Base-by-base conservation (phyloP, 306 rosid genomes). In the Geum urbanum region DNA sequence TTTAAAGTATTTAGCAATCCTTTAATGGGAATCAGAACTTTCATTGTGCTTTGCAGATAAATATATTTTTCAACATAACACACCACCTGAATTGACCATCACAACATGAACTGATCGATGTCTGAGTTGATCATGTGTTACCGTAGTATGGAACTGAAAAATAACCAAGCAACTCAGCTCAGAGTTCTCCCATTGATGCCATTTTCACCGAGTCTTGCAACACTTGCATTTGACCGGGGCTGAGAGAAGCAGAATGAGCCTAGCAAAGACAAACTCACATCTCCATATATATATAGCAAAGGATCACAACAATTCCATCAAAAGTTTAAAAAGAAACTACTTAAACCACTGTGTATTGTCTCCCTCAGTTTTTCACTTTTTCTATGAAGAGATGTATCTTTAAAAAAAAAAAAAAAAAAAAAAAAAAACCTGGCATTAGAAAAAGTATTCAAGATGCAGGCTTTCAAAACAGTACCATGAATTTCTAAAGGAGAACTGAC, bases 401-500 rank as follows among this genome's bases (percentile, higher is more conserved):
- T n/a, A n/a, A n/a, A n/a, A n/a, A n/a, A n/a, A n/a, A n/a, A n/a
- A n/a, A n/a, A n/a, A n/a, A n/a, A n/a, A 37, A 55, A 58, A 43
- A 16, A 35, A 62, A 13, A 27, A 41, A 60, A 73, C 44, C 45
- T 27, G 64, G 79, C 74, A 76, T 53, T 70, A 64, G 70, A 84
- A 78, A 65, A 19, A 80, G 72, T 70, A 80, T 67, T 40, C 77
- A 73, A 39, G 63, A 71, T 53, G 79, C 72, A 82, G 74, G 77
- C 63, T 64, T 63, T 67, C 43, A 75, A 58, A 60, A 71, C 79
- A 37, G 71, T 41, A 46, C 32, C 20, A 52, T 55, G 11, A 44
- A 11, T 41, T 19, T 44, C 67, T 45, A 53, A 67, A 37, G 22
- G 58, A 67, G 32, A 74, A 58, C 73, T 76, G 77, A 66, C 71